These are phyloP conservation scores for Rhizophagus clarus DNA, from an alignment of 192 early-diverging fungal genomes.

Conservation along the genomic window DNA sequence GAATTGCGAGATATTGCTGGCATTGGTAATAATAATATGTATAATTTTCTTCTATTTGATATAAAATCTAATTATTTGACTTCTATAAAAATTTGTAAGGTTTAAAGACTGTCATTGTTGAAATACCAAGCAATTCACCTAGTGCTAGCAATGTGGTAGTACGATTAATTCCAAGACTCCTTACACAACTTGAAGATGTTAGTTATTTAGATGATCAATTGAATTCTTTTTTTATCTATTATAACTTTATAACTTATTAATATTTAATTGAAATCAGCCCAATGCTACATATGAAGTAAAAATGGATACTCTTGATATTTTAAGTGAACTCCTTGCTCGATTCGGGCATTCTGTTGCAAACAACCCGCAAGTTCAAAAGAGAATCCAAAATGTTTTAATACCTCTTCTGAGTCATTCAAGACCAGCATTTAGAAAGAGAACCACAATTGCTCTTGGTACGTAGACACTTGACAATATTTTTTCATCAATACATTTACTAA, in stretches of 20 bases:
- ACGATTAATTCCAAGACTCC: conserved; percentile 69
- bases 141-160: conserved; percentile 57
- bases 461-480: background rate
- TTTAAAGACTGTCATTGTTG: conserved; percentile 75
- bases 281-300: conserved; percentile 55
- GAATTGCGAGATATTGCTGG: conserved; percentile 81
- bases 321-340: conserved; percentile 69
- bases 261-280: conserved; percentile 30
- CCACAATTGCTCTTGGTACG: conserved; percentile 63
- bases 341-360: conserved; percentile 65
- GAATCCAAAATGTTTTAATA: conserved; percentile 68
- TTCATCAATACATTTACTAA: background rate
- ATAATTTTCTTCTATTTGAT: background rate
- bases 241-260: background rate
- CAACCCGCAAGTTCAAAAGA: conserved; percentile 47
- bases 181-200: conserved; percentile 65
- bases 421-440: conserved; percentile 77
- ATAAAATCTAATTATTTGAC: background rate
- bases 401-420: conserved; percentile 68
- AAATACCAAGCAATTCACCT: conserved; percentile 59
- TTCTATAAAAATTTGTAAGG: conserved; percentile 25
- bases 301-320: conserved; percentile 75
- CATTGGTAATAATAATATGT: conserved; percentile 56
- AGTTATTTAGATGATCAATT: conserved; percentile 19
- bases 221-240: background rate